A percentile compares a stretch with the other conserved stretches of the same genome.
Conservation (phyloP, 129 eudicot genomes). For the Deinandra increscens region DNA sequence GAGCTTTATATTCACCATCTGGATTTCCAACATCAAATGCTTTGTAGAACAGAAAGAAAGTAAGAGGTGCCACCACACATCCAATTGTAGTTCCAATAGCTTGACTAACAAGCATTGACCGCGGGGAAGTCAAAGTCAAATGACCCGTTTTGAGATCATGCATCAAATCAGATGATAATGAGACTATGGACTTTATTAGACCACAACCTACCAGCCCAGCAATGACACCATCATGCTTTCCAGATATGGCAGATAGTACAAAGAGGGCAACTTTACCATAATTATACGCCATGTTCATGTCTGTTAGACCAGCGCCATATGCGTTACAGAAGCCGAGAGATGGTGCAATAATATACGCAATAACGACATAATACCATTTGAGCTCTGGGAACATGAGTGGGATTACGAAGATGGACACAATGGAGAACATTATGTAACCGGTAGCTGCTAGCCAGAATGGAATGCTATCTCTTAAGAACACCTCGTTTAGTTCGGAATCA, state of each 20-base stretch:
- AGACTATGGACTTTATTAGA: conserved; percentile 66
- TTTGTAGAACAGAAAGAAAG: conserved; percentile 74
- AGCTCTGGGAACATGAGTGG: conserved; percentile 75
- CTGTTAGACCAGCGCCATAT: conserved; percentile 89
- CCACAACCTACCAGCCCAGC: conserved; percentile 91
- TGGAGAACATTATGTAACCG: conserved; percentile 63
- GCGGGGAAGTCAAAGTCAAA: conserved; percentile 78
- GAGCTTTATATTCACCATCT: conserved; percentile 73
- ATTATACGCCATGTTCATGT: conserved; percentile 93
- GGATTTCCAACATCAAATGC: conserved; percentile 78
- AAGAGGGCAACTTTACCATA: conserved; percentile 89
- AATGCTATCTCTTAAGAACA: conserved; percentile 68
- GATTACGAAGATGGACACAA: conserved; percentile 59
- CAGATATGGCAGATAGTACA: conserved; percentile 63
- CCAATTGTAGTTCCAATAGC: conserved; percentile 85
- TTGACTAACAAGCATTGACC: conserved; percentile 82
- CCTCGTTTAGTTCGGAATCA: conserved; percentile 56
- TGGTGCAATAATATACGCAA: conserved; percentile 74
- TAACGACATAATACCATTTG: conserved; percentile 73
- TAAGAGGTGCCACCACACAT: conserved; percentile 77
- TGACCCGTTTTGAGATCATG: conserved; percentile 90
- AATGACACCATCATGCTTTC: conserved; percentile 61
- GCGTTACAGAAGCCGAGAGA: conserved; percentile 90
- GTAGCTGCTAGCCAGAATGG: conserved; percentile 71
- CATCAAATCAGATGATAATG: conserved; percentile 83